Evolutionary conservation across 371 early-diverging fungal genomes (phyloP).

Genomic region (Mortierella sp.): DNA sequence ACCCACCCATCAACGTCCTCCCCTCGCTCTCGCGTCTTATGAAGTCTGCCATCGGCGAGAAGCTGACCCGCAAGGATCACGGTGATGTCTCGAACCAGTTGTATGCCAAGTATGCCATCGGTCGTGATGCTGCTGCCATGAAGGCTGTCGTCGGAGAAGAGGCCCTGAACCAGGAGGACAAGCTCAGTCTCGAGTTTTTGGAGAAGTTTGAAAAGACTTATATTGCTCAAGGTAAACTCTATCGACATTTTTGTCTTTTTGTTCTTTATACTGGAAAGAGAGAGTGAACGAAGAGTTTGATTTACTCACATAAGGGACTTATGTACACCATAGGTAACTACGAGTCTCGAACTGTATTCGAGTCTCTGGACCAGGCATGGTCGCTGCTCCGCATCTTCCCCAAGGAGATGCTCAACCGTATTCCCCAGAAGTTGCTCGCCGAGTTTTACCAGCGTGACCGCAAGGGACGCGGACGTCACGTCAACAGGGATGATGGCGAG

Average conservation of each 20-base stretch:
- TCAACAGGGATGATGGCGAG: constrained; percentile 48
- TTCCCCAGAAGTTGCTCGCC: constrained; percentile 95
- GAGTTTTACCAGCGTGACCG: constrained; percentile 95
- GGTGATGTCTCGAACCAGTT: constrained; percentile 99
- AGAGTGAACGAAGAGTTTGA: too few species aligned
- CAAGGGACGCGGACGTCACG: constrained; percentile 58
- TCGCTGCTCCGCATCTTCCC: constrained; percentile 99
- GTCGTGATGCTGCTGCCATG: constrained; percentile 99
- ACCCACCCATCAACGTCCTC: constrained; percentile 99
- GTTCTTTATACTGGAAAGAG: neutral
- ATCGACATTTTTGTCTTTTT: constrained; percentile 1
- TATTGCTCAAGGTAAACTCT: constrained; percentile 89
- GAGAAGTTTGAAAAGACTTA: constrained; percentile 99
- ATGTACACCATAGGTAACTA: constrained; percentile 65
- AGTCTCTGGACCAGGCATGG: constrained; percentile 99
- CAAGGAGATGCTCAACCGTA: constrained; percentile 99
- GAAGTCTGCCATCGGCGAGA: constrained; percentile 99
- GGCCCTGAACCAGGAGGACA: constrained; percentile 98
- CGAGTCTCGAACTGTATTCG: constrained; percentile 97
- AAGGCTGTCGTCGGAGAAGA: constrained; percentile 99
- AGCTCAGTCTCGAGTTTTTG: constrained; percentile 98
- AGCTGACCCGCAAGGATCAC: constrained; percentile 99
- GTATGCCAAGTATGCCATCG: constrained; percentile 99
- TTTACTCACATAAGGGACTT: neutral
- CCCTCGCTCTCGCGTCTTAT: constrained; percentile 99